Percentiles rank a stretch among this genome's conserved stretches.
Evolutionary conservation across 192 early-diverging fungal genomes (phyloP).

Genomic region (Paraglomus brasilianum): DNA sequence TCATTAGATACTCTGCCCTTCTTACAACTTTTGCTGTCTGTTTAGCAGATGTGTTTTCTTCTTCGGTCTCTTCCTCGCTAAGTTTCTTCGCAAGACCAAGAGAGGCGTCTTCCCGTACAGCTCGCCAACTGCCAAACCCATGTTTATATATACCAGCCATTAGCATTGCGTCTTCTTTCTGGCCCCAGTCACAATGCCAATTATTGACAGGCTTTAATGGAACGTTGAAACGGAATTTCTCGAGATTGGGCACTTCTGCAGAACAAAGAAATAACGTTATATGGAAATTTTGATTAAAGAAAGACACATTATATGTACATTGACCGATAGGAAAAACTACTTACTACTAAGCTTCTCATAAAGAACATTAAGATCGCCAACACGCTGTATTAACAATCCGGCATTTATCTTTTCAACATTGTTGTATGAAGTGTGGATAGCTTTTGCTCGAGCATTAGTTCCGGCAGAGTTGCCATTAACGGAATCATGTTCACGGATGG

Average conservation of each 20-base stretch:
- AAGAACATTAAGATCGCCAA: conserved; percentile 71
- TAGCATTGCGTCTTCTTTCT: conserved; percentile 93
- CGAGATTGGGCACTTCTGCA: conserved; percentile 46
- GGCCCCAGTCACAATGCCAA: conserved; percentile 86
- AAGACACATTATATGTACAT: too few relatives aligned
- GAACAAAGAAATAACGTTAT: conserved; percentile 5
- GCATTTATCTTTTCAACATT: conserved; percentile 87
- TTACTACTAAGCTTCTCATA: conserved; percentile 52
- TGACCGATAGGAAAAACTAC: too few relatives aligned
- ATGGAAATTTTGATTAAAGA: not conserved
- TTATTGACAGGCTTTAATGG: conserved; percentile 79
- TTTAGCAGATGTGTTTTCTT: conserved; percentile 44
- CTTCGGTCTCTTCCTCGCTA: conserved; percentile 55
- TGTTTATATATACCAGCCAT: conserved; percentile 91
- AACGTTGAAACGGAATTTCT: conserved; percentile 77
- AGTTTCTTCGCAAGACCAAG: conserved; percentile 88
- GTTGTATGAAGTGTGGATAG: conserved; percentile 73
- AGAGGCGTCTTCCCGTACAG: conserved; percentile 75
- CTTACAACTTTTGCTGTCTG: conserved; percentile 63
- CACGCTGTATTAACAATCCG: conserved; percentile 68
- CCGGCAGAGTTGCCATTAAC: conserved; percentile 38
- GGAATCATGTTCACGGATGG: conserved; percentile 40
- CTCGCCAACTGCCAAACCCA: conserved; percentile 90
- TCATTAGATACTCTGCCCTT: conserved; percentile 88
- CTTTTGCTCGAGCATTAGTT: conserved; percentile 56